Base-by-base conservation (phyloP, 2,329 filamentous ascomycete species). In the Penicillium sp. region DNA sequence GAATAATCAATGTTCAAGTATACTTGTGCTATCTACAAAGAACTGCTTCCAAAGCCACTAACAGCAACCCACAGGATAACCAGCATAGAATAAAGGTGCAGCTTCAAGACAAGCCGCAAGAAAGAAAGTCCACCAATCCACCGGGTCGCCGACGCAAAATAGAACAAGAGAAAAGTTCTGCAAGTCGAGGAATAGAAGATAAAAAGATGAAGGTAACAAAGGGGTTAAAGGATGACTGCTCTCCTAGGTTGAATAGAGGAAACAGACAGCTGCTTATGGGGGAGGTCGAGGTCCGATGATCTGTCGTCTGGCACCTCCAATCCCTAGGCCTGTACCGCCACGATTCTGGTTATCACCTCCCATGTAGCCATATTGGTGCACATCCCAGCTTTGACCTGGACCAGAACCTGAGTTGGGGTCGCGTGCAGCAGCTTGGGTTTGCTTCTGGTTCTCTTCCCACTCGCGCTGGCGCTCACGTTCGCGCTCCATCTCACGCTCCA, bases 401-500 rank as follows among this genome's bases (percentile, higher is more conserved):
- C 82, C 84, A 15, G 80, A 78, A 3, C 82, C 81, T 4, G 80
- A 75, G 0, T 81, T 81, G 8, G 80, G 74, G 59, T 79, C 77
- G 13, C 68, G 67, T 2, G 81, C 79, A 0, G 82, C 82, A 35
- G 78, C 79, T 57, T 80, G 76, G 1, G 81, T 79, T 17, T 78
- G 80, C 56, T 84, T 80, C 71, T 89, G 87, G 22, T 78, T 79
- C 49, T 87, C 84, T 71, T 89, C 87, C 87, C 87, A 89, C 63
- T 89, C 87, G 40, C 82, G 80, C 70, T 89, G 87, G 51, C 87
- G 81, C 70, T 88, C 85, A 17, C 87, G 83, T 70, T 89, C 87
- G 22, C 85, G 84, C 72, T 89, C 87, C 87, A 89, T 89, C 67
- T 89, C 87, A 8, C 86, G 83, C 70, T 89, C 86, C 3, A 89